Base-by-base conservation (phyloP, 768 basidiomycete genomes). In the Phaffia tasmanica region DNA sequence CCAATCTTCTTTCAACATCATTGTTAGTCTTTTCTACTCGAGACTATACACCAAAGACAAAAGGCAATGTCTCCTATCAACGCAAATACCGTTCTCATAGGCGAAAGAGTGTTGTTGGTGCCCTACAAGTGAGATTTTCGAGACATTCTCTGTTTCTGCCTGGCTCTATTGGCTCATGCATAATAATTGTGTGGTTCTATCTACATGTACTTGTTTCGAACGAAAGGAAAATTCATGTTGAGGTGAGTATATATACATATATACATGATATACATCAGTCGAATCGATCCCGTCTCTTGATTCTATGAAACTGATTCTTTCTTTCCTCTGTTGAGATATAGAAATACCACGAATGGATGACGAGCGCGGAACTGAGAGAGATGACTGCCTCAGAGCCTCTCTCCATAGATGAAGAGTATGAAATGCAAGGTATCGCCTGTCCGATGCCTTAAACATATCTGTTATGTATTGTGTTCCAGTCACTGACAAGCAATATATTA, bases 331-430 rank as follows among this genome's bases (percentile, higher is more conserved):
- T 32, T 42, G 35, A 42, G 35, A 42, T 42, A 2, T 63, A 91
- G 88, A 86, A 78, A 72, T 97, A 95, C 73, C 84, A 93, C 73
- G 79, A 81, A 69, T 97, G 92, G 92, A 94, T 97, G 92, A 78
- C 81, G 32, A 81, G 82, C 73, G 82, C 83, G 46, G 83, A 84
- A 69, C 78, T 97, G 63, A 82, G 85, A 51, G 80, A 83, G 58
- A 79, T 86, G 21, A 95, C 90, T 0, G 90, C 90, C 5, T 90
- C 88, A 66, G 90, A 94, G 71, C 85, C 86, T 4, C 79, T 95
- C 51, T 82, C 81, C 9, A 77, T 90, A 8, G 84, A 86, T 68
- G 83, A 93, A 72, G 92, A 93, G 72, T 85, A 85, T 68, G 85
- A 85, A 27, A 94, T 94, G 91, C 91, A 94, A 75, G 79, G 91